Base-by-base conservation (phyloP, 768 basidiomycete species). In the Tephrocybe sp. region DNA sequence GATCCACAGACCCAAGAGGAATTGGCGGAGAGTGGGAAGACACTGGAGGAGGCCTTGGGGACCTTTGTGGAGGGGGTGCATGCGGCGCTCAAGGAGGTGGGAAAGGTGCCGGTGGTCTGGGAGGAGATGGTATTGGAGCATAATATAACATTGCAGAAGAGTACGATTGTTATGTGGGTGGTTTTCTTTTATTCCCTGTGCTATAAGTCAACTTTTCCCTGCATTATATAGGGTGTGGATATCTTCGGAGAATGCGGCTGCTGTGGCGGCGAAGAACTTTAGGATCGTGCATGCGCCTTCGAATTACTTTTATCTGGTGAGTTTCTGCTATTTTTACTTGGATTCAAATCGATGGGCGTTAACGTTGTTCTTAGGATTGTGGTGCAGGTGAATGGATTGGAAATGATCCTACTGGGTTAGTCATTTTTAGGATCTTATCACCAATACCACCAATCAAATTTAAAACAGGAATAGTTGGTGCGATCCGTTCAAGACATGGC, bases 101-200 rank as follows among this genome's bases (percentile, higher is more conserved):
- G 84, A 0, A 92, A 92, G 68, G 87, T 79, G 0, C 81, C 90
- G 0, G 80, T 92, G 22, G 88, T 93, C 10, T 92, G 89, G 87
- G 83, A 93, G 69, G 86, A 89, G 62, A 85, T 88, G 84, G 78
- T 82, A 1, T 65, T 87, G 41, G 68, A 68, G 1, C 75, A 82
- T 55, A 66, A 74, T 36, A 67, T 84, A 12, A 69, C 60, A 2
- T 65, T 71, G 50, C 71, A 57, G 2, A 74, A 78, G 42, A 69
- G 79, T 39, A 79, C 84, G 0, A 55, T 85, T 20, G 77, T 82
- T 40, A 70, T 86, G 83, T 85, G 49, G 11, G 80, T 71, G 11
- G 39, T 17, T 40, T 43, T 36, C 19, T 36, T 16, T n/a, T 35
- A 14, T 7, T 14, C 3, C 16, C 17, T 12, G 20, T 11, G 20